Evolutionary conservation across 495 filamentous ascomycete species (phyloP).

Genomic region (Penicillium argentinense): DNA sequence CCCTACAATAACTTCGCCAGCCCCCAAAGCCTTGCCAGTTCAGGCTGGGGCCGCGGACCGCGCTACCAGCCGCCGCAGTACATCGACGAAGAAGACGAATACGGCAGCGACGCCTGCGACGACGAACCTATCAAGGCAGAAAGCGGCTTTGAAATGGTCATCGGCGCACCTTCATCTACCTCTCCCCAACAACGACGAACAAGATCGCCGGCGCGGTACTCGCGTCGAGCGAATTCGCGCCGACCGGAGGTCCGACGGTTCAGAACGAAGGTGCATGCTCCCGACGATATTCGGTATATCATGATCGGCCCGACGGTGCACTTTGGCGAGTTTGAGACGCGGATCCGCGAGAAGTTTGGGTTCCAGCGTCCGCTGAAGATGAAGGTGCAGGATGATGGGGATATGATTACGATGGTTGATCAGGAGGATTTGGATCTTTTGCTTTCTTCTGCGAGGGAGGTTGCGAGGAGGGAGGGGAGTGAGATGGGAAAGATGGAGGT

Average conservation of each 20-base stretch:
- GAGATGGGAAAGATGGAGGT: constrained; percentile 98
- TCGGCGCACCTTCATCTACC: constrained; percentile 12
- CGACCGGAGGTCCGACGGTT: constrained; percentile 57
- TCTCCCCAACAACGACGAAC: constrained; percentile 24
- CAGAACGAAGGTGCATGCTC: constrained; percentile 82
- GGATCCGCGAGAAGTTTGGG: constrained; percentile 82
- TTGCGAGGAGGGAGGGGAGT: constrained; percentile 67
- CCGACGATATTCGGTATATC: constrained; percentile 91
- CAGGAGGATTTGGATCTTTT: constrained; percentile 93
- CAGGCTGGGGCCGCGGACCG: constrained; percentile 36
- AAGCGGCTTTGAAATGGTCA: constrained; percentile 82
- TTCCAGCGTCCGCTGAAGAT: constrained; percentile 71
- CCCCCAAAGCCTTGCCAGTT: constrained; percentile 12
- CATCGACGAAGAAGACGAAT: constrained; percentile 72
- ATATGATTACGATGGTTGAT: constrained; percentile 96
- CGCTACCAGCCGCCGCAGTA: constrained; percentile 53
- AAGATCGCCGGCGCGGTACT: constrained; percentile 29
- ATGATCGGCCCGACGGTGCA: constrained; percentile 73
- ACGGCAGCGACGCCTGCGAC: constrained; percentile 66
- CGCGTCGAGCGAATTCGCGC: constrained; percentile 31
- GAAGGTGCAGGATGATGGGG: constrained; percentile 82
- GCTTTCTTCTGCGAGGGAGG: constrained; percentile 62
- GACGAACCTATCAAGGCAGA: constrained; percentile 60
- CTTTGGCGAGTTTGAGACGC: constrained; percentile 72
- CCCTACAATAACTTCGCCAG: constrained; percentile 68